Conservation (phyloP, 2,329 filamentous ascomycete genomes). For the Harringtonia lauricola region DNA sequence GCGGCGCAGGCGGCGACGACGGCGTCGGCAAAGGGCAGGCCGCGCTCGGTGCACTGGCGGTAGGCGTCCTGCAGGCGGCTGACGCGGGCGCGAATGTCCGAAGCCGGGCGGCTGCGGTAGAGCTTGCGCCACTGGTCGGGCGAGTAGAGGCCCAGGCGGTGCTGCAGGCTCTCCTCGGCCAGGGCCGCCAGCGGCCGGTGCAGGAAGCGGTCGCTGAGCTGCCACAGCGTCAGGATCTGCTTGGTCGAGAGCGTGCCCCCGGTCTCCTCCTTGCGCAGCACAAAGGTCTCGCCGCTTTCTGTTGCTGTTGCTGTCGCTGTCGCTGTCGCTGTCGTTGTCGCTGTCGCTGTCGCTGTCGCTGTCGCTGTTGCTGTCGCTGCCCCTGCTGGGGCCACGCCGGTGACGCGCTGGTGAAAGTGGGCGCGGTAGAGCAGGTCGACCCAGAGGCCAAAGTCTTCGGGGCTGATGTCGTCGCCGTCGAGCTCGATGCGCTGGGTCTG, state of each 20-base stretch:
- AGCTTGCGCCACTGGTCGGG: conserved; percentile 12
- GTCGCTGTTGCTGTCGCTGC: neutral
- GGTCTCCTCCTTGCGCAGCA: conserved; percentile 13
- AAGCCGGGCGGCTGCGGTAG: conserved; percentile 9
- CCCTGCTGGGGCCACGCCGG: neutral
- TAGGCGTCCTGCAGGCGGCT: conserved; percentile 12
- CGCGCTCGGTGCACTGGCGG: conserved; percentile 9
- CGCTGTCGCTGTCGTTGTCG: neutral
- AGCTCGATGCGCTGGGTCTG: conserved; percentile 10
- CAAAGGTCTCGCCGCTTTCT: no score
- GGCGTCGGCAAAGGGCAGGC: conserved; percentile 11
- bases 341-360: neutral
- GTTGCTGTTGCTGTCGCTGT: neutral
- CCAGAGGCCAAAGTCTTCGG: conserved; percentile 13
- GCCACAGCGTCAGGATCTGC: conserved; percentile 14
- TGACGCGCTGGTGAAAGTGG: conserved; percentile 8
- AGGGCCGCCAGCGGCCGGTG: conserved; percentile 5
- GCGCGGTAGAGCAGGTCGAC: conserved; percentile 13
- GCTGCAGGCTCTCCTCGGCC: conserved; percentile 13
- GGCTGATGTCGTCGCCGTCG: conserved; percentile 10
- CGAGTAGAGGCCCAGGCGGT: conserved; percentile 13
- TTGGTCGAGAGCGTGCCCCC: conserved; percentile 14
- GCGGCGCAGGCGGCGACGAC: conserved; percentile 12
- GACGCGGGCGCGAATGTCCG: conserved; percentile 11
- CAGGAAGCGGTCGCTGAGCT: conserved; percentile 13